Percentiles rank a stretch among this genome's conserved stretches.
Evolutionary conservation across 1,284 basidiomycete genomes (phyloP).

Genomic region (Puccinia novopanici): DNA sequence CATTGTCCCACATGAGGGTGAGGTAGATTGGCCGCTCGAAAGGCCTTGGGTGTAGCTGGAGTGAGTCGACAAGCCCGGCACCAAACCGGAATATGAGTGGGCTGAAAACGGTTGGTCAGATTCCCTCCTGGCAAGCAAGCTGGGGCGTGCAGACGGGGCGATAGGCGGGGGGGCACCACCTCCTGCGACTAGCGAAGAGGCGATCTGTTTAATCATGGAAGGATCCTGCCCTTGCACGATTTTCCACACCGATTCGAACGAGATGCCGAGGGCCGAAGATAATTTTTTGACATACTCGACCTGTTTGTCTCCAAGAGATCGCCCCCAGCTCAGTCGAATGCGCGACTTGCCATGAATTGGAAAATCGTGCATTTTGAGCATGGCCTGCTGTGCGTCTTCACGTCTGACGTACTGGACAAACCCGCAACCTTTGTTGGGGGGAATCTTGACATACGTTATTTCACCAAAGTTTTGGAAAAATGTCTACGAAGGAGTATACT

Average conservation of each 20-base stretch:
- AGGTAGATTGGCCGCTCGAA: conserved; percentile 10
- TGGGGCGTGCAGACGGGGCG: neutral
- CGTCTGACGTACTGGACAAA: conserved; percentile 93
- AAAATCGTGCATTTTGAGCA: conserved; percentile 94
- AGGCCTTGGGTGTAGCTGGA: neutral
- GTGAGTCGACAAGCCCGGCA: neutral
- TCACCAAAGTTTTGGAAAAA: conserved; percentile 88
- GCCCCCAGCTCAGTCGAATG: conserved; percentile 87
- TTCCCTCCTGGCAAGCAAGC: neutral
- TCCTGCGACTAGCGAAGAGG: conserved; percentile 13
- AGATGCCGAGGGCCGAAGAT: conserved; percentile 21
- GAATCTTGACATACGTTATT: conserved; percentile 93
- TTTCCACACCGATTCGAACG: conserved; percentile 49
- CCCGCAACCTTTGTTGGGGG: conserved; percentile 89
- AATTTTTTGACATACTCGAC: conserved; percentile 48
- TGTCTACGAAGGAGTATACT: conserved; percentile 55
- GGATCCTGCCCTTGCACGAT: conserved; percentile 47
- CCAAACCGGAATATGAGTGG: neutral
- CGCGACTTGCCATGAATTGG: conserved; percentile 80
- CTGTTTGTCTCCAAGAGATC: conserved; percentile 61
- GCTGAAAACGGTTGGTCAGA: neutral
- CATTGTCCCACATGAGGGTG: neutral
- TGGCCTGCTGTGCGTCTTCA: conserved; percentile 84
- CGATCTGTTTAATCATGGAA: conserved; percentile 43
- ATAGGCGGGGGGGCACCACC: neutral